Evolutionary conservation across 257 asterid species (phyloP), one percentile per base, ranked within the genome.

Genomic region (Pogostemon cablin): DNA sequence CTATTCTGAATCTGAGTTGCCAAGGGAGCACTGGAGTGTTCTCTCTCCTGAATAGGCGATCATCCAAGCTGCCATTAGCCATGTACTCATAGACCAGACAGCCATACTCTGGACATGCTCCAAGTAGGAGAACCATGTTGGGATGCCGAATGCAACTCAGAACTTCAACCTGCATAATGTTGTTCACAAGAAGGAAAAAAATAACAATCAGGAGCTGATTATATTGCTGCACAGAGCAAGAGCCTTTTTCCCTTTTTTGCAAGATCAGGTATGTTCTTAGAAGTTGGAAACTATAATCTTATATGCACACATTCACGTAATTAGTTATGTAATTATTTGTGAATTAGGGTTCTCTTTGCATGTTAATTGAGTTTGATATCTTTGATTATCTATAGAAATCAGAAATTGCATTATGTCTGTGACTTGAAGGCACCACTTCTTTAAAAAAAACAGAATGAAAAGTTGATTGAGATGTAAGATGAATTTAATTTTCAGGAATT

Each of bases 91-190:
- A 93, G 39, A 93, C 96, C 11, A 90, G 89, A 78, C 96, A 93
- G n/a, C 98, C 98, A 6, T 87, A 87, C 63, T 90, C 97, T 3
- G 96, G 97, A 79, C 98, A 93, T 37, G 98, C 98, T 68, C 98
- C 98, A 2, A 93, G 91, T 63, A 90, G 96, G 69, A 93, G 96
- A 53, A 93, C 98, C 98, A 93, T 90, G 88, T 93, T 93, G 1
- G 98, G 98, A 77, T 93, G 98, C 32, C 97, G 79, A 54, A 90
- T 90, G 77, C 91, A 86, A 78, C 97, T 86, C 61, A 93, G 83
- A 73, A 93, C 98, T 81, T 93, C 97, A 73, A 93, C 89, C 97
- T 91, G 81, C 67, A 75, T 73, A 72, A 62, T 15, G 62, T 32
- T 61, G 59, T 58, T 61, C 46, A 65, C 35, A 69, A 67, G 6